phyloP scores from a whole-genome alignment of 352 stramenopile genomes.

The Phytophthora syringae region DNA sequence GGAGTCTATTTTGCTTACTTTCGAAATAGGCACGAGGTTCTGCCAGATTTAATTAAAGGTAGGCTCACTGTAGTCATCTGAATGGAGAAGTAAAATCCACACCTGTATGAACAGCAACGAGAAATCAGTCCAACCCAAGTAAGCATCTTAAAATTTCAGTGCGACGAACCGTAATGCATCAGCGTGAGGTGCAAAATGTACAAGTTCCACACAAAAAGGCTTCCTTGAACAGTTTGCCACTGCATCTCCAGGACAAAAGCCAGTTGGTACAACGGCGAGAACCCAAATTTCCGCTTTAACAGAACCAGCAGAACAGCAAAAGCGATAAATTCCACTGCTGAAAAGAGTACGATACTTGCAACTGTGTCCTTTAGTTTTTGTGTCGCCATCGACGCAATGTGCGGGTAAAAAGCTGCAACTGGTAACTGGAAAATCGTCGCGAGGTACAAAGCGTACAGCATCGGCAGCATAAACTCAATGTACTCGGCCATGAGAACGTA shows the following conservation, averaged over 20 bases:
- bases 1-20: too few species aligned
- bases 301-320: conserved; percentile 14
- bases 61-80: too few species aligned
- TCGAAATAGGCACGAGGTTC: too few species aligned
- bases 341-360: conserved; percentile 28
- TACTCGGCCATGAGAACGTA: conserved; percentile 48
- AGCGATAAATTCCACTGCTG: conserved; percentile 32
- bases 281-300: conserved; percentile 27
- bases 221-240: conserved; percentile 20
- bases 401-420: conserved; percentile 26
- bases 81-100: conserved; percentile 4
- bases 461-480: conserved; percentile 41
- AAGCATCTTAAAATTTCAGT: too few species aligned
- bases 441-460: conserved; percentile 39
- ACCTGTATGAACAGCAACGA: neutral
- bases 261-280: conserved; percentile 36
- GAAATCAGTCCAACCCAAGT: too few species aligned
- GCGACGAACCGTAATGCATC: conserved; percentile 31
- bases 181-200: conserved; percentile 37
- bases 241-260: conserved; percentile 51
- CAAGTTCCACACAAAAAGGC: conserved; percentile 36
- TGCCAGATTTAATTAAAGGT: too few species aligned
- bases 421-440: conserved; percentile 30
- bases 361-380: conserved; percentile 4
- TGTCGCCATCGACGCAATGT: conserved; percentile 12